A percentile compares a stretch with the other conserved stretches of the same genome.
Conservation (phyloP, 2,329 filamentous ascomycete genomes). For the Exophiala bonariae region DNA sequence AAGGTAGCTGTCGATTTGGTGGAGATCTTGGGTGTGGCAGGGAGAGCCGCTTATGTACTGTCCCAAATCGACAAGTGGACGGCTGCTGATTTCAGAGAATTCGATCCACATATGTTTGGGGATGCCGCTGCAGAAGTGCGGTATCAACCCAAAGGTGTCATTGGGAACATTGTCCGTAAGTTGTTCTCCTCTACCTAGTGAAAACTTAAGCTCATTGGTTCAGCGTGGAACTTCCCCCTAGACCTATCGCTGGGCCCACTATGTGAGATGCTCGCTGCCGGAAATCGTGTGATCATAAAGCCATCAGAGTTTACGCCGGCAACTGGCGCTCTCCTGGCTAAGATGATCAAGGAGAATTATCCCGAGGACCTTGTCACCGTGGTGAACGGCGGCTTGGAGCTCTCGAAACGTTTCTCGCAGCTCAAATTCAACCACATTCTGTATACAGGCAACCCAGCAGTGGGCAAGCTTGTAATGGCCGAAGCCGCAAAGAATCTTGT, state of each 20-base stretch:
- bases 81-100: constrained; percentile 4
- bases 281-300: constrained; percentile 44
- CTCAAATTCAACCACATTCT: constrained; percentile 47
- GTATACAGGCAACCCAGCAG: constrained; percentile 43
- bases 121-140: constrained; percentile 4
- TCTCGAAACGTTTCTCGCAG: constrained; percentile 40
- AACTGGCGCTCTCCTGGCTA: constrained; percentile 38
- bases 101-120: constrained; percentile 7
- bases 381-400: constrained; percentile 37
- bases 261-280: constrained; percentile 46
- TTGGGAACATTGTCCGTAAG: constrained; percentile 13
- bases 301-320: constrained; percentile 42
- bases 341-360: constrained; percentile 44
- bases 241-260: constrained; percentile 40
- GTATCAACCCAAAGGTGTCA: constrained; percentile 8
- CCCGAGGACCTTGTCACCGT: constrained; percentile 39
- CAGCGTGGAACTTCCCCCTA: constrained; percentile 50
- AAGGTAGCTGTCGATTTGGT: constrained; percentile 1
- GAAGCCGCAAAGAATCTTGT: constrained; percentile 49
- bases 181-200: background rate
- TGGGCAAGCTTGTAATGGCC: constrained; percentile 39
- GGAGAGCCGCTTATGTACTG: constrained; percentile 6
- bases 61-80: constrained; percentile 12
- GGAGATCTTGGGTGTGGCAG: constrained; percentile 5
- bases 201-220: background rate